Evolutionary conservation across 2,329 filamentous ascomycete species (phyloP).

Genomic region (Mycosphaerella sp.): DNA sequence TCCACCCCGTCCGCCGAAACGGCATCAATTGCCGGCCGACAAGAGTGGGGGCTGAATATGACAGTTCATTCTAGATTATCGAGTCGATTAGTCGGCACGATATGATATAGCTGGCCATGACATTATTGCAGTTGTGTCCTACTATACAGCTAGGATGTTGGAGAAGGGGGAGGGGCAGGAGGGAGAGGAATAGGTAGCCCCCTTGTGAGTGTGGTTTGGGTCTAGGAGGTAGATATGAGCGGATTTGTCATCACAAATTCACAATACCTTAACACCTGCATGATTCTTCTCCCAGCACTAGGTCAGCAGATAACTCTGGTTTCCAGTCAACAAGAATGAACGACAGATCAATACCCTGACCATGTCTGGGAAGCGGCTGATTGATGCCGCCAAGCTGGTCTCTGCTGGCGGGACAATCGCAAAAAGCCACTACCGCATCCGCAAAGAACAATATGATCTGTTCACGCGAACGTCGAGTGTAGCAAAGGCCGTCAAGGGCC

Average conservation of each 20-base stretch:
- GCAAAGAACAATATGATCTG: constrained; percentile 55
- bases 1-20: not conserved
- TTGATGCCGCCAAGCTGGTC: constrained; percentile 47
- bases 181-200: not conserved
- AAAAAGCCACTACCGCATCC: constrained; percentile 52
- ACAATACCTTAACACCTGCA: not conserved
- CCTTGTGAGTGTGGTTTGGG: too few relatives aligned
- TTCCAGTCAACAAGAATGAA: too few relatives aligned
- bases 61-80: not conserved
- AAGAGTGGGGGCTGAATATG: not conserved
- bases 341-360: not conserved
- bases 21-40: not conserved
- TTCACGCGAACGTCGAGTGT: constrained; percentile 60
- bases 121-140: too few relatives aligned
- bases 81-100: not conserved
- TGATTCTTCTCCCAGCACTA: too few relatives aligned
- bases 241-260: not conserved
- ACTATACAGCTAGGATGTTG: too few relatives aligned
- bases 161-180: not conserved
- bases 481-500: constrained; percentile 55
- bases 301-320: too few relatives aligned
- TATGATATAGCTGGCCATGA: too few relatives aligned
- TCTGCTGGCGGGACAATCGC: constrained; percentile 44
- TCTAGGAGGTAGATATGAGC: not conserved
- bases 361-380: constrained; percentile 48